These are phyloP conservation scores for Cladophialophora immunda DNA, from an alignment of 2,329 filamentous ascomycete genomes.

Conservation along the genomic window DNA sequence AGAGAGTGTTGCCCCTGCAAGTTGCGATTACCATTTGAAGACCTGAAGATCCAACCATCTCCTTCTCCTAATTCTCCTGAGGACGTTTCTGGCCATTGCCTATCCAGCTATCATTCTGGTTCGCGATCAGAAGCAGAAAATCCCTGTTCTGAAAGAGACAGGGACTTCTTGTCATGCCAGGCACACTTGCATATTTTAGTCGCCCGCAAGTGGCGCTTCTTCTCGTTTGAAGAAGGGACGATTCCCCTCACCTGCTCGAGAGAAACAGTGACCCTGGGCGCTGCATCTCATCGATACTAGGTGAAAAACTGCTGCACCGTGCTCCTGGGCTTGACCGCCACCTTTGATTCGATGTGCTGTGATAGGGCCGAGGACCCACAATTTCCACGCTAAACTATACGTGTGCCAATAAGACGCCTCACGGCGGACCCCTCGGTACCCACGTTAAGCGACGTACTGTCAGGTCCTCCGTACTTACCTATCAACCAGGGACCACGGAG, in stretches of 20 bases:
- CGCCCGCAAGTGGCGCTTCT: background rate
- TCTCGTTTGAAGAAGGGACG: background rate
- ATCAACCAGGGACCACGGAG: background rate
- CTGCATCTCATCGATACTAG: background rate
- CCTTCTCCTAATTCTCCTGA: background rate
- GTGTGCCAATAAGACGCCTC: background rate
- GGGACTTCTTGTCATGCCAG: background rate
- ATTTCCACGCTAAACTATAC: background rate
- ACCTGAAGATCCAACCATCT: background rate
- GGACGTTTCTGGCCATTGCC: background rate
- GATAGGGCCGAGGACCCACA: background rate
- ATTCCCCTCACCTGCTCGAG: background rate
- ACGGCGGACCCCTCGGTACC: background rate
- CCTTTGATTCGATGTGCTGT: background rate
- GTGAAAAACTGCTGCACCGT: background rate
- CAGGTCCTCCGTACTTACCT: background rate
- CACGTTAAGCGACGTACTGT: background rate
- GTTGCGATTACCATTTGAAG: background rate
- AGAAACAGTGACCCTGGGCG: background rate
- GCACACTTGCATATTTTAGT: constrained; percentile 16
- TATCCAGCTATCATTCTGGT: background rate
- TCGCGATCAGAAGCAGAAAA: background rate
- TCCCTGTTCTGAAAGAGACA: background rate
- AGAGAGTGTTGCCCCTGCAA: background rate
- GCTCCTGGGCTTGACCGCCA: background rate